phyloP scores from a whole-genome alignment of 345 rosid species.

The Camelina hispida region DNA sequence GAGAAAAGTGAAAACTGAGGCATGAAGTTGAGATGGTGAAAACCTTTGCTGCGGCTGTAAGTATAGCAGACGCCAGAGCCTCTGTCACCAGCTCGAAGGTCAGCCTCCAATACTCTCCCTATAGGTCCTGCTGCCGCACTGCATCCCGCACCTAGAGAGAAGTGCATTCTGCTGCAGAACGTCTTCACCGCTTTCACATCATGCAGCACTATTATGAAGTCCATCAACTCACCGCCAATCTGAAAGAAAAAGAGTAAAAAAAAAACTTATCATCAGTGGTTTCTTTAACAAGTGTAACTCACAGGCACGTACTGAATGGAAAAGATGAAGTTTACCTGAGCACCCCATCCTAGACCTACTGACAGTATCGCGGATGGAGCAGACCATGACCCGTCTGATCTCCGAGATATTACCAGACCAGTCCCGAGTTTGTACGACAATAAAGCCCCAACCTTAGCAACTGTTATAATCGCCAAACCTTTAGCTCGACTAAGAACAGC shows the following conservation, averaged over 20 bases:
- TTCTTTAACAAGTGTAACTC: neutral
- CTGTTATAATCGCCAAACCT: constrained; percentile 90
- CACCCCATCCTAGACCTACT: constrained; percentile 96
- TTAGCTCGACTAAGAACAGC: constrained; percentile 79
- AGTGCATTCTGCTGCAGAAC: constrained; percentile 96
- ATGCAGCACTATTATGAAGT: constrained; percentile 85
- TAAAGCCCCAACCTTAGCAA: constrained; percentile 87
- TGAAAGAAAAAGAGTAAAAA: constrained; percentile 34
- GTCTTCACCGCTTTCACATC: constrained; percentile 92
- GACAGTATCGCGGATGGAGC: constrained; percentile 92
- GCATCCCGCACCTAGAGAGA: constrained; percentile 96
- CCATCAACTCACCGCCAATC: constrained; percentile 99
- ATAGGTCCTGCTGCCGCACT: constrained; percentile 98
- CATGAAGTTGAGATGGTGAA: neutral
- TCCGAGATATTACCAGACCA: constrained; percentile 84
- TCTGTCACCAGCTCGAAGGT: constrained; percentile 89
- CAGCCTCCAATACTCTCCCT: constrained; percentile 97
- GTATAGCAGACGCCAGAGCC: constrained; percentile 95
- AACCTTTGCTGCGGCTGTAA: constrained; percentile 98
- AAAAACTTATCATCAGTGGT: neutral
- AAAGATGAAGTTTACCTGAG: constrained; percentile 66
- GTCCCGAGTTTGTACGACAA: constrained; percentile 83
- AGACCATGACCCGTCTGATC: constrained; percentile 94
- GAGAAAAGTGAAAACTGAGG: neutral
- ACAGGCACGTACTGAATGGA: neutral